These are phyloP conservation scores for Penicilliopsis zonata DNA, from an alignment of 495 filamentous ascomycete genomes.

Conservation along the genomic window DNA sequence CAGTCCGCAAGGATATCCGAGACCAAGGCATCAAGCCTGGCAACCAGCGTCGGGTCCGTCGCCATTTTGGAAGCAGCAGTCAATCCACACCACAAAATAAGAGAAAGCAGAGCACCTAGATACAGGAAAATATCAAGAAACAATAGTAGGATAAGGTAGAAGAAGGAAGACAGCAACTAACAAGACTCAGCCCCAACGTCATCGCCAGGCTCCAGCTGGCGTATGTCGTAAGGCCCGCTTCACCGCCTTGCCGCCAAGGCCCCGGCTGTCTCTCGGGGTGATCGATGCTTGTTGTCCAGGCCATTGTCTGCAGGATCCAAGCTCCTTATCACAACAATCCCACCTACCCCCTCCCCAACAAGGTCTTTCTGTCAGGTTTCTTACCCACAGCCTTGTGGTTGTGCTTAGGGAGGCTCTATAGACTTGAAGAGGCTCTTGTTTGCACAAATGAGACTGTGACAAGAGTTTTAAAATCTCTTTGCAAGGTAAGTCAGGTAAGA, in stretches of 20 bases:
- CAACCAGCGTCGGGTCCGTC: slow-evolving; percentile 35
- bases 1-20: slow-evolving; percentile 60
- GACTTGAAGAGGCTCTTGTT: too few species aligned
- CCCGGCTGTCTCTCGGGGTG: neutral
- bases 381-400: neutral
- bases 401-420: too few species aligned
- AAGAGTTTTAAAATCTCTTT: neutral
- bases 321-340: neutral
- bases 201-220: too few species aligned
- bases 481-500: neutral
- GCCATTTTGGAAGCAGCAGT: slow-evolving; percentile 34
- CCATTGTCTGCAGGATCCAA: neutral
- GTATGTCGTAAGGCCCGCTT: too few species aligned
- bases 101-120: too few species aligned
- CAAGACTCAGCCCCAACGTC: too few species aligned
- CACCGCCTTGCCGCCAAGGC: neutral
- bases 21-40: slow-evolving; percentile 56
- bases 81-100: too few species aligned
- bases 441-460: neutral
- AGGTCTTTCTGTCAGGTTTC: neutral
- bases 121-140: too few species aligned
- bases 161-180: neutral
- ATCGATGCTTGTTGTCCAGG: neutral
- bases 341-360: neutral
- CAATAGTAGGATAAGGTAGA: too few species aligned